These are phyloP conservation scores for Phytophthora sansomeana DNA, from an alignment of 352 stramenopile species.

Conservation along the genomic window DNA sequence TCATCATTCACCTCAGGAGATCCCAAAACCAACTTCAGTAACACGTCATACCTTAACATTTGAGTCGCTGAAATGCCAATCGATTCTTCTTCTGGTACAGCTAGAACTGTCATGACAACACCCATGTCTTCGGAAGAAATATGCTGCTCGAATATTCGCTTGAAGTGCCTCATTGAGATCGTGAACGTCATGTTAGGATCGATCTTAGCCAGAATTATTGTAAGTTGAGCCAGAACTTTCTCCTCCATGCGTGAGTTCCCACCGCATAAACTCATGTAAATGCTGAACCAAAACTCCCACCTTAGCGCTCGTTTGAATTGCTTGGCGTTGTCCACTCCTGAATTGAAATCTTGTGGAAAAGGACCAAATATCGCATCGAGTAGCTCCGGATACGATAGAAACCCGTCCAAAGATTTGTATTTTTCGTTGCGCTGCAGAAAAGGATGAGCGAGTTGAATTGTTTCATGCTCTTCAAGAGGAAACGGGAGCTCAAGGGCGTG, in stretches of 20 bases:
- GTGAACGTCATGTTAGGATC: slow-evolving; percentile 41
- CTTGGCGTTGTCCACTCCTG: not conserved
- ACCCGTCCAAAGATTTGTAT: slow-evolving; percentile 2
- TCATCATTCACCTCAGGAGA: slow-evolving; percentile 41
- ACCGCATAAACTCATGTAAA: slow-evolving; percentile 48
- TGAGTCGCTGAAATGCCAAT: not conserved
- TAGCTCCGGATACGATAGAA: slow-evolving; percentile 49
- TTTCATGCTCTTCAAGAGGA: slow-evolving; percentile 50
- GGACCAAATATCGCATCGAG: slow-evolving; percentile 48
- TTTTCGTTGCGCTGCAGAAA: slow-evolving; percentile 18
- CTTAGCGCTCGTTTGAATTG: slow-evolving; percentile 21
- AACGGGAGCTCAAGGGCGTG: slow-evolving; percentile 43
- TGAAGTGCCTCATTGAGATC: slow-evolving; percentile 51
- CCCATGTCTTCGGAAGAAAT: slow-evolving; percentile 47
- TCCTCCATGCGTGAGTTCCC: slow-evolving; percentile 26
- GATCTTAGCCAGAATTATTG: slow-evolving; percentile 64
- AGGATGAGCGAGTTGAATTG: slow-evolving; percentile 31
- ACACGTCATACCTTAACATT: slow-evolving; percentile 55
- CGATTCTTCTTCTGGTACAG: not conserved
- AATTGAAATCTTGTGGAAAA: not conserved
- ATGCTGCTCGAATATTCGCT: slow-evolving; percentile 61
- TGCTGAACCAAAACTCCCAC: slow-evolving; percentile 49
- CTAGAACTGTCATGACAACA: slow-evolving; percentile 31
- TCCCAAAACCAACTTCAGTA: slow-evolving; percentile 63
- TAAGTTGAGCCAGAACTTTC: slow-evolving; percentile 53